Evolutionary conservation across 768 basidiomycete genomes (phyloP).

Genomic region (Mycena vitilis): DNA sequence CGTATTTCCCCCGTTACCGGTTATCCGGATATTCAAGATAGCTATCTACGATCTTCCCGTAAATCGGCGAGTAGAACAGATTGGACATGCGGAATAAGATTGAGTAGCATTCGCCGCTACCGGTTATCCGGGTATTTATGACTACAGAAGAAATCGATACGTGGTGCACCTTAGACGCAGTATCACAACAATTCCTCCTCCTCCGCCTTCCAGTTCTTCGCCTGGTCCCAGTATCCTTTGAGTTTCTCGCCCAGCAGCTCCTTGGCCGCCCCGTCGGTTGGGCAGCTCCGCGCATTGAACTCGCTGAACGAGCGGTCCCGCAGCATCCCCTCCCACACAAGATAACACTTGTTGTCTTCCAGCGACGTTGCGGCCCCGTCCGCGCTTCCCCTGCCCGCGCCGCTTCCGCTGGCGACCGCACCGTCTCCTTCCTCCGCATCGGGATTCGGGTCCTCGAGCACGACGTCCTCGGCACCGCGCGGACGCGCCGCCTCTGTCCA

Average conservation of each 20-base stretch:
- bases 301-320: constrained; percentile 83
- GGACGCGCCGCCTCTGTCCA: constrained; percentile 95
- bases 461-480: constrained; percentile 78
- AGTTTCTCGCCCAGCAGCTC: constrained; percentile 87
- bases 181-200: constrained; percentile 74
- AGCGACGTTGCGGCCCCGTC: constrained; percentile 60
- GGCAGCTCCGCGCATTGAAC: constrained; percentile 86
- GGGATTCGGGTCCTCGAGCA: constrained; percentile 64
- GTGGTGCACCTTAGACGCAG: no score
- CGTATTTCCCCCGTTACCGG: no score
- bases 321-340: constrained; percentile 94
- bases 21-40: no score
- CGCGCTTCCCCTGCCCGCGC: constrained; percentile 41
- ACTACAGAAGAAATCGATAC: no score
- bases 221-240: constrained; percentile 94
- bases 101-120: no score
- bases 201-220: constrained; percentile 89
- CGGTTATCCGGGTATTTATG: no score
- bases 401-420: constrained; percentile 43
- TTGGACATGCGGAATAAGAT: no score
- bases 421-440: constrained; percentile 45
- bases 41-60: no score
- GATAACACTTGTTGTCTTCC: constrained; percentile 87
- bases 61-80: no score
- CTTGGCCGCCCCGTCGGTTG: constrained; percentile 87